Conservation (phyloP, 2,329 filamentous ascomycete genomes). For the Trichocomaceae sp. region DNA sequence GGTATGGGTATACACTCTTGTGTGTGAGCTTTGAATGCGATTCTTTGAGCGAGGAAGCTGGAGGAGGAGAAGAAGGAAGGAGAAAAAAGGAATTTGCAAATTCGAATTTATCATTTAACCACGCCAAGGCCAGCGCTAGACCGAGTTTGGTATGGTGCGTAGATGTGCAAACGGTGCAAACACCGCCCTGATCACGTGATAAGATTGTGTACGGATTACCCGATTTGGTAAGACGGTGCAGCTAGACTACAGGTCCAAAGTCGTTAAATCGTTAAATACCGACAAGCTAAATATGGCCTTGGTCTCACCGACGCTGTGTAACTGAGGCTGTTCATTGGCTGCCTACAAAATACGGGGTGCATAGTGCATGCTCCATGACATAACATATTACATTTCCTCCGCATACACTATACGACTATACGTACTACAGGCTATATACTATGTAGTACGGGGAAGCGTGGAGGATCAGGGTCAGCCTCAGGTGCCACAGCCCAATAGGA, state of each 20-base stretch:
- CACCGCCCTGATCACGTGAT: background rate
- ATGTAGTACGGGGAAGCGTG: background rate
- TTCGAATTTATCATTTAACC: background rate
- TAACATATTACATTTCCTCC: too few relatives aligned
- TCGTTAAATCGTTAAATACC: background rate
- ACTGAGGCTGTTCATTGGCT: background rate
- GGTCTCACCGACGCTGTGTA: background rate
- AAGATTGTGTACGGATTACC: background rate
- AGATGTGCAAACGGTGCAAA: conserved; percentile 9
- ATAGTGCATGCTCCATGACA: too few relatives aligned
- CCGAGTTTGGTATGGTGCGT: background rate
- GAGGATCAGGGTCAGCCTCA: background rate
- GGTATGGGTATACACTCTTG: conserved; percentile 50
- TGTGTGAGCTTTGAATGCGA: conserved; percentile 99
- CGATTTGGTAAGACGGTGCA: background rate
- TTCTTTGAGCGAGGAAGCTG: conserved; percentile 94
- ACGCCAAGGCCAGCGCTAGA: background rate
- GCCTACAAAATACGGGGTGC: background rate
- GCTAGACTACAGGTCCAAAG: background rate
- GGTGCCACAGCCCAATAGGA: background rate
- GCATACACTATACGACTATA: too few relatives aligned
- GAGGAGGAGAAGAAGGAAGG: conserved; percentile 35
- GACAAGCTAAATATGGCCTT: background rate
- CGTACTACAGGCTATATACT: too few relatives aligned
- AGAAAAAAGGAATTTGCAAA: background rate